Conservation (phyloP, 2,329 filamentous ascomycete species). For the Beauveria sp. region DNA sequence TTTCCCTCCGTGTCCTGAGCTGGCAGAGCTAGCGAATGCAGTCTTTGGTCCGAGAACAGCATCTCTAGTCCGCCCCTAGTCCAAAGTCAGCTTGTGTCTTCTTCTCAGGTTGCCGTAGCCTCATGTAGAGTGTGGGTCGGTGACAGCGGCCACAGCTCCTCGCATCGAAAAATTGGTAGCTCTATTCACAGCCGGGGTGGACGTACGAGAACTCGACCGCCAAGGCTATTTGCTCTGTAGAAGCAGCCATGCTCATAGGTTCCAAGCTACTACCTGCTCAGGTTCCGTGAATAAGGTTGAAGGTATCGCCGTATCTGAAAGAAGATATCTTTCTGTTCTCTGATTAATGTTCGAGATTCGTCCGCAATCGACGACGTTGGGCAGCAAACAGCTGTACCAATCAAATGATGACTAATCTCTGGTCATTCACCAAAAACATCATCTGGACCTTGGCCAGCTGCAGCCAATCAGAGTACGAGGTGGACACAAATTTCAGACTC, state of each 20-base stretch:
- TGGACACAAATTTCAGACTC: slow-evolving; percentile 28
- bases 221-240: slow-evolving; percentile 39
- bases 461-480: slow-evolving; percentile 29
- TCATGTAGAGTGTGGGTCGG: not conserved
- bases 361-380: not conserved
- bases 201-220: slow-evolving; percentile 63
- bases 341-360: not conserved
- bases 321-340: not conserved
- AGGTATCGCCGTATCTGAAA: not conserved
- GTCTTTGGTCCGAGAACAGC: slow-evolving; percentile 78
- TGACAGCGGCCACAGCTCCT: not conserved
- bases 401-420: slow-evolving; percentile 2
- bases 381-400: not conserved
- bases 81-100: not conserved
- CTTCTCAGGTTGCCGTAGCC: not conserved
- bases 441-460: not conserved
- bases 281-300: not conserved
- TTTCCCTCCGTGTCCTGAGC: slow-evolving; percentile 49
- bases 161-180: not conserved
- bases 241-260: slow-evolving; percentile 10
- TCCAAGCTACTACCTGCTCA: not conserved
- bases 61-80: slow-evolving; percentile 83
- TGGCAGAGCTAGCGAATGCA: slow-evolving; percentile 64
- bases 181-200: not conserved
- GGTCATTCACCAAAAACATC: not conserved